Conservation (phyloP, 306 rosid genomes). For the Lagenaria siceraria region DNA sequence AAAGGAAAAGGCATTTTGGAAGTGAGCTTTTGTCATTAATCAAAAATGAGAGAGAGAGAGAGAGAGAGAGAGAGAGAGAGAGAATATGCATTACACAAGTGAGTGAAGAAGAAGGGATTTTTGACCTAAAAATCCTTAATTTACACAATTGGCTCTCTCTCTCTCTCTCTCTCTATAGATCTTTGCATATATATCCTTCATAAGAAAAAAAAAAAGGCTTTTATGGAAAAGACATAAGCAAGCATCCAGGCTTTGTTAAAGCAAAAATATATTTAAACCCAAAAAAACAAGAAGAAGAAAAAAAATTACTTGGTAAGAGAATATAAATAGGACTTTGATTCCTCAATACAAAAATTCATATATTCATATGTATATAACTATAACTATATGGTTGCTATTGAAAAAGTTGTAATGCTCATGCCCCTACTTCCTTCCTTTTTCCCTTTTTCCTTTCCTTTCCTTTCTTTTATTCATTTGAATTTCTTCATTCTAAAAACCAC, state of each 20-base stretch:
- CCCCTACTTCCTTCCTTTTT: background rate
- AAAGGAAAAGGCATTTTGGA: background rate
- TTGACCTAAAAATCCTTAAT: background rate
- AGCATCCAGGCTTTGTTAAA: slow-evolving; percentile 1
- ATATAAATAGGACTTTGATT: background rate
- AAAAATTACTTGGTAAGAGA: background rate
- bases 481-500: background rate
- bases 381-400: background rate
- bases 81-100: background rate
- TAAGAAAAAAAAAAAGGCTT: background rate
- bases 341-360: background rate
- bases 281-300: too few relatives aligned
- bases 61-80: background rate
- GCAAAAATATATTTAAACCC: background rate
- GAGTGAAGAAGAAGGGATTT: background rate
- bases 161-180: background rate
- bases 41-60: background rate
- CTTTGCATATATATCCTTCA: background rate
- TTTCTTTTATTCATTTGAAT: background rate
- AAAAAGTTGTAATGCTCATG: background rate
- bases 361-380: background rate
- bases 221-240: background rate
- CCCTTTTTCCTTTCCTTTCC: background rate
- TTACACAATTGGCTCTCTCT: background rate
- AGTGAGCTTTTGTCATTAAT: background rate